phyloP scores from a whole-genome alignment of 2,329 filamentous ascomycete genomes.

The Metarhizium robertsii region DNA sequence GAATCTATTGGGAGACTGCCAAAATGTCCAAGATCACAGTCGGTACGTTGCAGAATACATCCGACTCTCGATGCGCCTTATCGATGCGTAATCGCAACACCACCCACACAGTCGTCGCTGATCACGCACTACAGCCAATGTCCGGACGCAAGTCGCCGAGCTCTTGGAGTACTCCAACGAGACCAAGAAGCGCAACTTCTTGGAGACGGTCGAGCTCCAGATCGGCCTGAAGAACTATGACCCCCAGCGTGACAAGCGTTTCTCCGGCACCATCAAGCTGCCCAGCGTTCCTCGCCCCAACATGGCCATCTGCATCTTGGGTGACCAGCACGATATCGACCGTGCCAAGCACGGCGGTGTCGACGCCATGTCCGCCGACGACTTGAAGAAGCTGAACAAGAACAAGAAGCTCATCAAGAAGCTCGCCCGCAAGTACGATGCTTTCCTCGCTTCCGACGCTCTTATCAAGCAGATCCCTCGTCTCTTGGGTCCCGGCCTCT shows the following conservation, averaged over 20 bases:
- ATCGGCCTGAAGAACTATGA: slow-evolving; percentile 99
- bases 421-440: slow-evolving; percentile 99
- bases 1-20: slow-evolving; percentile 80
- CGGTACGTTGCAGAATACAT: slow-evolving; percentile 32
- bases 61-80: too few species aligned
- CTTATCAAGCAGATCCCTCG: slow-evolving; percentile 99
- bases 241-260: slow-evolving; percentile 99
- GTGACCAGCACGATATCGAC: slow-evolving; percentile 93
- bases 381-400: slow-evolving; percentile 99
- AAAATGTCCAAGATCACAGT: slow-evolving; percentile 83
- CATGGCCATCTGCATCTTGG: slow-evolving; percentile 72
- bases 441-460: slow-evolving; percentile 93
- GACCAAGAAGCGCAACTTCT: slow-evolving; percentile 97
- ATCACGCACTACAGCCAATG: slow-evolving; percentile 53
- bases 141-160: slow-evolving; percentile 87
- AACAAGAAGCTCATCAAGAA: slow-evolving; percentile 99
- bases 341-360: slow-evolving; percentile 98
- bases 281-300: slow-evolving; percentile 82
- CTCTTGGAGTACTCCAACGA: slow-evolving; percentile 89
- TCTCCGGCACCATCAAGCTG: slow-evolving; percentile 97
- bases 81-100: background rate
- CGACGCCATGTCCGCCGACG: slow-evolving; percentile 96
- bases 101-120: slow-evolving; percentile 16
- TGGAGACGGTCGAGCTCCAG: slow-evolving; percentile 85
- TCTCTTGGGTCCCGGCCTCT: slow-evolving; percentile 97